These are phyloP conservation scores for Colletotrichum camelliae DNA, from an alignment of 2,329 filamentous ascomycete species.

Conservation along the genomic window DNA sequence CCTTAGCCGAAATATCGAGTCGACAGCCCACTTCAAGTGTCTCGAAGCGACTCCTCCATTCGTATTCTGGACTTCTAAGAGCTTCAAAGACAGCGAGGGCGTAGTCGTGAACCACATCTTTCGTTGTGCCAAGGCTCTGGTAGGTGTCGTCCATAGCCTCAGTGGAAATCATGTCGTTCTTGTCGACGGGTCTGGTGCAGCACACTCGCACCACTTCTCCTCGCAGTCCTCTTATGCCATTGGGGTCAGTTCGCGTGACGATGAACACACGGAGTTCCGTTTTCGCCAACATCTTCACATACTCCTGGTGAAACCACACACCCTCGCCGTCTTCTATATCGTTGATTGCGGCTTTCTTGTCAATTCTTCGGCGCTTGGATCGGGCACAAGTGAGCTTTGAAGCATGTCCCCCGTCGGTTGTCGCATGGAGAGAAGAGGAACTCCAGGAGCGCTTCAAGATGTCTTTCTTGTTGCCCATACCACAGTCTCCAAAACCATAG, in stretches of 20 bases:
- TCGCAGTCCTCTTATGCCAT: neutral
- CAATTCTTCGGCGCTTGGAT: neutral
- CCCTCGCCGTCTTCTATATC: neutral
- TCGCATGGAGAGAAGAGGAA: neutral
- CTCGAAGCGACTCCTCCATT: neutral
- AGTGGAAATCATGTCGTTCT: neutral
- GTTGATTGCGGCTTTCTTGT: neutral
- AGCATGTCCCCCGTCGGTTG: neutral
- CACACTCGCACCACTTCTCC: neutral
- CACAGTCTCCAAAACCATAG: neutral
- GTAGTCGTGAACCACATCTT: neutral
- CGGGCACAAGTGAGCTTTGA: neutral
- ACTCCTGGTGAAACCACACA: neutral
- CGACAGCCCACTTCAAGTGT: neutral
- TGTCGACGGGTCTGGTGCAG: neutral
- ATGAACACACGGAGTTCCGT: neutral
- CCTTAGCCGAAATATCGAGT: neutral
- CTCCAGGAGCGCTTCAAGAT: neutral
- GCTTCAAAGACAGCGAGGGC: neutral
- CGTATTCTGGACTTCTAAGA: neutral
- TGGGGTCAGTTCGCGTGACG: neutral
- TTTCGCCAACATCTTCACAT: neutral
- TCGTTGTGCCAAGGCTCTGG: neutral
- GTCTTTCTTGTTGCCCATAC: neutral
- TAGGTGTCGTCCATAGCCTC: neutral